These are phyloP conservation scores for Chlorencoelia australis DNA, from an alignment of 2,329 filamentous ascomycete genomes.

Conservation along the genomic window DNA sequence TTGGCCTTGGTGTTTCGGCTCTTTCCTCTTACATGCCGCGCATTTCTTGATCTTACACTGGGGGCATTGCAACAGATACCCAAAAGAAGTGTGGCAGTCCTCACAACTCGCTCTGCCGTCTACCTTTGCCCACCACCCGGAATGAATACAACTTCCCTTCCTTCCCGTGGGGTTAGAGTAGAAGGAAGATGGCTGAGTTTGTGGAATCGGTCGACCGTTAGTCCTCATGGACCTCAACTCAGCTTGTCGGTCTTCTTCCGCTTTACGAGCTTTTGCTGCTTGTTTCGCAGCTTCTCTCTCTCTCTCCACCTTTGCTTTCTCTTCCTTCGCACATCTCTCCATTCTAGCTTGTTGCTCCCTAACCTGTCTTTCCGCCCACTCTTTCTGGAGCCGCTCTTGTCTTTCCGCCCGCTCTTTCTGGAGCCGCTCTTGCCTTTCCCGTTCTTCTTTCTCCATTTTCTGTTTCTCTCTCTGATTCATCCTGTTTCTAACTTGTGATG, in stretches of 20 bases:
- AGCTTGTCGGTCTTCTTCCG: constrained; percentile 1
- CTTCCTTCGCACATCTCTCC: constrained; percentile 10
- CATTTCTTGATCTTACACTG: constrained; percentile 16
- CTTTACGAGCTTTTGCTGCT: constrained; percentile 10
- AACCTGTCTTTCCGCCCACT: background rate
- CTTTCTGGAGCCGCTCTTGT: background rate
- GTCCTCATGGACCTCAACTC: background rate
- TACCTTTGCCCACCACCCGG: constrained; percentile 17
- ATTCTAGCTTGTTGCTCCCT: constrained; percentile 4
- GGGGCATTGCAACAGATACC: constrained; percentile 17
- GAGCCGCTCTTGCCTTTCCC: constrained; percentile 3
- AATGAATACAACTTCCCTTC: constrained; percentile 10
- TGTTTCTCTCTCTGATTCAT: constrained; percentile 8
- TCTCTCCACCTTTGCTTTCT: constrained; percentile 9
- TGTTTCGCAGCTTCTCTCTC: constrained; percentile 9
- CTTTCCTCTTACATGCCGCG: constrained; percentile 13
- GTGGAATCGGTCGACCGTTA: too few species aligned
- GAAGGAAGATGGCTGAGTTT: background rate
- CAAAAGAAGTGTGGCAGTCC: constrained; percentile 9
- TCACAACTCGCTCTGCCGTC: constrained; percentile 12
- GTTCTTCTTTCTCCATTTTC: constrained; percentile 8
- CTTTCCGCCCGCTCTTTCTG: background rate
- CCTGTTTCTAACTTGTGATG: constrained; percentile 1
- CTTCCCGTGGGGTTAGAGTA: background rate
- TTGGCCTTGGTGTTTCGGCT: too few species aligned